Base-by-base conservation (phyloP, 768 basidiomycete species). In the Panaeolus cyanescens region DNA sequence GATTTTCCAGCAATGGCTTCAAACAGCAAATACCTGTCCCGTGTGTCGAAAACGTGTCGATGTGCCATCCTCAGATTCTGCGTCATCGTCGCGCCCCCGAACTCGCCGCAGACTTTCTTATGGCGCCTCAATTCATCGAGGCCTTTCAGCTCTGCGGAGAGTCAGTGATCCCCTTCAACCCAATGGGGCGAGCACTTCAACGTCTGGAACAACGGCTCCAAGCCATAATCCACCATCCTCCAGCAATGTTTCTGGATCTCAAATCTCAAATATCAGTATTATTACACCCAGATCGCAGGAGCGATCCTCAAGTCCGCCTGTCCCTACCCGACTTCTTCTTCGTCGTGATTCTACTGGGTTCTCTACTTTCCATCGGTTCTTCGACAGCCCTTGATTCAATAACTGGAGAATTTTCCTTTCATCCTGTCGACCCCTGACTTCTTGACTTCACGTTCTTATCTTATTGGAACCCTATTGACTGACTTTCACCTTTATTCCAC, bases 11-110 rank as follows among this genome's bases (percentile, higher is more conserved):
- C 87, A 92, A 89, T 94, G 92, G 92, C 80, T 94, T 22, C 83
- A 83, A 64, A 80, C 83, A 3, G 90, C 91, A 4, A 85, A 79
- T 55, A 92, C 91, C 0, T 94, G 92, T 64, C 92, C 92, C 13
- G 89, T 93, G 1, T 94, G 92, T 71, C 88, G 92, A 39, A 84
- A 86, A 65, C 75, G 81, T 28, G 88, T 92, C 34, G 65, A 70
- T 22, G 69, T 33, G 22, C 55, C 36, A 66, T 30, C 56, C 20
- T 42, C 55, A 32, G 42, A 36, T 31, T 60, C 60, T 40, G 59
- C 60, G 13, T 42, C 62, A 28, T 50, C 45, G 30, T 28, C 45
- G 22, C 45, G 45, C 45, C 45, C 45, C 30, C 45, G 45, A 50
- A 50, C 45, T 50, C 45, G 45, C 25, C 25, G 45, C 30, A 50